Percentiles rank a stretch among this genome's conserved stretches.
phyloP scores from a whole-genome alignment of 208 protist species.

The Sergeia podlipaevii region DNA sequence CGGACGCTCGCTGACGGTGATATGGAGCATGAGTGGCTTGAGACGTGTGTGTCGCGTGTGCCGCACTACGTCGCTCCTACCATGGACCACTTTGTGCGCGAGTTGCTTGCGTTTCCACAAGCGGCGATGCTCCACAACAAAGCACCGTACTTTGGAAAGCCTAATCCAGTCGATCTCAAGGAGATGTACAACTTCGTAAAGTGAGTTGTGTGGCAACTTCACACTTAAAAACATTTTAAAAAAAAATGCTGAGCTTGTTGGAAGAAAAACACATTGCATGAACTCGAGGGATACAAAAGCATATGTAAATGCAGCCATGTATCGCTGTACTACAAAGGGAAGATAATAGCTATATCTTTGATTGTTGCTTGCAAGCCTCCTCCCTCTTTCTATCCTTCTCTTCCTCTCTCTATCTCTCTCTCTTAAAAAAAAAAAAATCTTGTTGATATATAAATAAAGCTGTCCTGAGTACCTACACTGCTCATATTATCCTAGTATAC shows the following conservation, averaged over 20 bases:
- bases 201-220: neutral
- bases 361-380: too few species aligned
- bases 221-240: neutral
- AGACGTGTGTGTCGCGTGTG: constrained; percentile 39
- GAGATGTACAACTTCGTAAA: constrained; percentile 52
- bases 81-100: constrained; percentile 85
- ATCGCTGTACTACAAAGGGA: too few species aligned
- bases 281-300: neutral
- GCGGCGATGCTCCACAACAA: constrained; percentile 61
- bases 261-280: neutral
- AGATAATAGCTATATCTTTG: too few species aligned
- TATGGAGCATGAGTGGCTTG: constrained; percentile 69
- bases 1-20: constrained; percentile 59
- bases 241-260: neutral
- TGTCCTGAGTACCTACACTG: too few species aligned
- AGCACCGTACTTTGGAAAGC: constrained; percentile 56
- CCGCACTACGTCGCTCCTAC: constrained; percentile 86
- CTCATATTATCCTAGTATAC: too few species aligned
- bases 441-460: too few species aligned
- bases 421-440: too few species aligned
- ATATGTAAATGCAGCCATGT: too few species aligned
- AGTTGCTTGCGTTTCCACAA: constrained; percentile 78
- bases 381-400: too few species aligned
- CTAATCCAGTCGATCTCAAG: constrained; percentile 69
- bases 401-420: too few species aligned